A percentile compares a stretch with the other conserved stretches of the same genome.
phyloP scores from a whole-genome alignment of 2,329 filamentous ascomycete species.

The Neofusicoccum parvum region DNA sequence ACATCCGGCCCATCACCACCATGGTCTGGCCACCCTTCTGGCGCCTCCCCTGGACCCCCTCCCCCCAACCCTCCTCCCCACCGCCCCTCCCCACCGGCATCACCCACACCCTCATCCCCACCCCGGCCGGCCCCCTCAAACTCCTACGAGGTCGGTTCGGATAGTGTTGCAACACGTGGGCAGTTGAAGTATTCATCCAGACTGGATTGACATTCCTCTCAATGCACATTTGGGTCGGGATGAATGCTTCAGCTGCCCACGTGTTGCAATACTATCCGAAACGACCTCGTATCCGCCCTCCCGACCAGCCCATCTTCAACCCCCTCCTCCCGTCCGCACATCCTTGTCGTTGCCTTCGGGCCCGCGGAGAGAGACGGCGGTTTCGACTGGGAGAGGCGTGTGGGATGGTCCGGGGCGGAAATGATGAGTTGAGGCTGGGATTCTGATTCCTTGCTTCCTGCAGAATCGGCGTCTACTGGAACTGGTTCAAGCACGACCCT shows the following conservation, averaged over 20 bases:
- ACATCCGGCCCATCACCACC: neutral
- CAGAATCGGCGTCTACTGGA: constrained; percentile 45
- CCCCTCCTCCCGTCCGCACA: constrained; percentile 37
- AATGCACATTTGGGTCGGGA: too few species aligned
- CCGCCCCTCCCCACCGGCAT: constrained; percentile 46
- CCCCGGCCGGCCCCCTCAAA: constrained; percentile 52
- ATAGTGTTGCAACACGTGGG: too few species aligned
- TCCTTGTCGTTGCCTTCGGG: constrained; percentile 59
- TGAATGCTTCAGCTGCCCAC: too few species aligned
- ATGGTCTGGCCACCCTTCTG: constrained; percentile 35
- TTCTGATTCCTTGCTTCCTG: constrained; percentile 28
- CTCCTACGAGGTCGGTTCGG: too few species aligned
- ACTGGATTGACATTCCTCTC: too few species aligned
- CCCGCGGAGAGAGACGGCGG: constrained; percentile 36
- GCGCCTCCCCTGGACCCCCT: constrained; percentile 31
- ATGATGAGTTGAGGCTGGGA: constrained; percentile 39
- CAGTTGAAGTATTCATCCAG: too few species aligned
- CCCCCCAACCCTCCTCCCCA: constrained; percentile 28
- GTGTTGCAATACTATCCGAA: too few species aligned
- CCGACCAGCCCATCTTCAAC: constrained; percentile 8
- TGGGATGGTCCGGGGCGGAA: neutral
- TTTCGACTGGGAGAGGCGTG: constrained; percentile 30
- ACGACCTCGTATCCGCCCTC: too few species aligned
- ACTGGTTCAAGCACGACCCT: constrained; percentile 52
- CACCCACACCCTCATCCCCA: constrained; percentile 48